A percentile compares a stretch with the other conserved stretches of the same genome.
phyloP scores from a whole-genome alignment of 805 yeast genomes.

The Ogataea naganishii region DNA sequence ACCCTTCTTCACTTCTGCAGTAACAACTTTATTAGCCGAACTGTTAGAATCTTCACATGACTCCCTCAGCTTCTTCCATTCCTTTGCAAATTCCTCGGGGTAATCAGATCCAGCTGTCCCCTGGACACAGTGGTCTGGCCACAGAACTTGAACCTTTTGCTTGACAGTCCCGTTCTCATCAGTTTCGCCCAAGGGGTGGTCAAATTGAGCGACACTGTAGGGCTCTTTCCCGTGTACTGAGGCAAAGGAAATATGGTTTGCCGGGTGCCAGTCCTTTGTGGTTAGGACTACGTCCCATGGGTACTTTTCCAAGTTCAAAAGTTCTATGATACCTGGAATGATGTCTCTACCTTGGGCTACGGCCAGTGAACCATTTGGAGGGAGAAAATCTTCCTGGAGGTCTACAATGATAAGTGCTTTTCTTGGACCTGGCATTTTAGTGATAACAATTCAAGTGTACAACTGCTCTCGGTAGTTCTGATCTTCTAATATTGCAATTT shows the following conservation, averaged over 20 bases:
- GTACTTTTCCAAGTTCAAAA: slow-evolving; percentile 31
- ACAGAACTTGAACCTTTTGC: slow-evolving; percentile 37
- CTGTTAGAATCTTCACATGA: slow-evolving; percentile 9
- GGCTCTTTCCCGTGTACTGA: slow-evolving; percentile 47
- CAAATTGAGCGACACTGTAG: slow-evolving; percentile 38
- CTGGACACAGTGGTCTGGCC: slow-evolving; percentile 93
- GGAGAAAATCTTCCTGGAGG: slow-evolving; percentile 80
- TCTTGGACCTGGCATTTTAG: too few species aligned
- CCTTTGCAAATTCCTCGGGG: slow-evolving; percentile 38
- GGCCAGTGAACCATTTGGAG: slow-evolving; percentile 70
- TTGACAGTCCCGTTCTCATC: slow-evolving; percentile 19
- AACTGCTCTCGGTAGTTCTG: too few species aligned
- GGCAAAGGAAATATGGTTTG: slow-evolving; percentile 75
- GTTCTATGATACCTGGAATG: slow-evolving; percentile 39
- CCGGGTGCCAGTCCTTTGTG: slow-evolving; percentile 88
- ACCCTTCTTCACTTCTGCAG: slow-evolving; percentile 58
- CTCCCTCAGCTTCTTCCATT: slow-evolving; percentile 21
- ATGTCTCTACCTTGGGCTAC: slow-evolving; percentile 56
- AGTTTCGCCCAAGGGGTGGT: slow-evolving; percentile 35
- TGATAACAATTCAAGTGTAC: not conserved
- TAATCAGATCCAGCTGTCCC: slow-evolving; percentile 57
- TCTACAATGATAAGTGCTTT: slow-evolving; percentile 78
- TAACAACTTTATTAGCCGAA: slow-evolving; percentile 25
- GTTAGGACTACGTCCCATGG: slow-evolving; percentile 61
- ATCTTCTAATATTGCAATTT: too few species aligned